Conservation (phyloP, 2,329 filamentous ascomycete species). For the Eutypella sp. region DNA sequence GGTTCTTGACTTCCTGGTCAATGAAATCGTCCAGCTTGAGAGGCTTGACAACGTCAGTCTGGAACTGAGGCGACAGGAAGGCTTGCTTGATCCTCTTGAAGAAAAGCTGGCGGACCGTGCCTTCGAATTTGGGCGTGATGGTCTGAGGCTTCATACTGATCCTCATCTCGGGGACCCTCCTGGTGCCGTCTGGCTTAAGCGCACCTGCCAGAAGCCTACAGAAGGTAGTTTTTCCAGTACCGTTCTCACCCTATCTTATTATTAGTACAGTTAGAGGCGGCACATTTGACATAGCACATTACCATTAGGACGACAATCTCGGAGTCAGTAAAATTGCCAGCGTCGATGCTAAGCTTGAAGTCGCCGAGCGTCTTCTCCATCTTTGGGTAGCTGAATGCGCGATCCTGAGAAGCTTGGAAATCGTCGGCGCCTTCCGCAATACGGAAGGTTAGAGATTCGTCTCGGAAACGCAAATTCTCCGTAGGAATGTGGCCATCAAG, state of each 20-base stretch:
- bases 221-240: slow-evolving; percentile 98
- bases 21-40: slow-evolving; percentile 98
- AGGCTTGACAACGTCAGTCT: slow-evolving; percentile 99
- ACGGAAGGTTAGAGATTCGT: slow-evolving; percentile 93
- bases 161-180: slow-evolving; percentile 84
- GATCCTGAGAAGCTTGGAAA: slow-evolving; percentile 75
- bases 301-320: slow-evolving; percentile 98
- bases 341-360: slow-evolving; percentile 79
- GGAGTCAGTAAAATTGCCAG: slow-evolving; percentile 90
- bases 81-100: slow-evolving; percentile 99
- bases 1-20: slow-evolving; percentile 97
- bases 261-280: background rate
- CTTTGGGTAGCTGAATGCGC: slow-evolving; percentile 78
- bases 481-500: slow-evolving; percentile 96
- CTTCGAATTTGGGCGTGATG: slow-evolving; percentile 96
- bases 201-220: slow-evolving; percentile 93
- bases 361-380: slow-evolving; percentile 92
- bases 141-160: slow-evolving; percentile 99
- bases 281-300: background rate
- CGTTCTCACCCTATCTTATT: slow-evolving; percentile 71
- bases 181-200: slow-evolving; percentile 78
- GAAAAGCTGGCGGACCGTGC: slow-evolving; percentile 94
- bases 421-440: slow-evolving; percentile 88
- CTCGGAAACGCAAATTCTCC: slow-evolving; percentile 96
- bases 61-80: slow-evolving; percentile 96